These are phyloP conservation scores for Vitis amurensis DNA, from an alignment of 164 flowering plant species.

Conservation along the genomic window DNA sequence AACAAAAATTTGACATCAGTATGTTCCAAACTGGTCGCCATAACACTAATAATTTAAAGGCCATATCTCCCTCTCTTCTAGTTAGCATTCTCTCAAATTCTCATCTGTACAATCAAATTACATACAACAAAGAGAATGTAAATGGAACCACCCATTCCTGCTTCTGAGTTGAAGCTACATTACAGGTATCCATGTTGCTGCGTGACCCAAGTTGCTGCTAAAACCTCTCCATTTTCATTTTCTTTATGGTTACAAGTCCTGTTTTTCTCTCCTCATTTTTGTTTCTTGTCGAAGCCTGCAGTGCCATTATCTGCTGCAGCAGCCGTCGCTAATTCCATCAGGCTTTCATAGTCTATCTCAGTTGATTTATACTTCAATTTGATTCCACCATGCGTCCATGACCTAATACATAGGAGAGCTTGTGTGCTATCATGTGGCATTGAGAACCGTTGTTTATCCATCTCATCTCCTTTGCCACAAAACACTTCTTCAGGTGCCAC, in stretches of 20 bases:
- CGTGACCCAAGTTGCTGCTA: neutral
- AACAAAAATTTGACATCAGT: neutral
- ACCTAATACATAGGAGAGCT: conserved; percentile 58
- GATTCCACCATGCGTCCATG: conserved; percentile 60
- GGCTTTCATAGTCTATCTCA: conserved; percentile 60
- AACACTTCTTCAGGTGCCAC: conserved; percentile 75
- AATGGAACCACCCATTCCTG: neutral
- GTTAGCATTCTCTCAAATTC: conserved; percentile 9
- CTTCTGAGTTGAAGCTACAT: neutral
- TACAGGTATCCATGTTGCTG: neutral
- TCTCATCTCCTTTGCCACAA: conserved; percentile 70
- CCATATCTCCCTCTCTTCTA: neutral
- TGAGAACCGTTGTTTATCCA: conserved; percentile 54
- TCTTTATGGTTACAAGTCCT: neutral
- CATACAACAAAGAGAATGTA: conserved; percentile 8
- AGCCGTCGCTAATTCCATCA: conserved; percentile 53
- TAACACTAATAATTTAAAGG: neutral
- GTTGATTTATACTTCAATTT: conserved; percentile 53
- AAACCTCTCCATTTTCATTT: neutral
- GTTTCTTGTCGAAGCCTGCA: conserved; percentile 38
- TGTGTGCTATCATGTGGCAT: conserved; percentile 54
- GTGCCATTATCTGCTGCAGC: conserved; percentile 21
- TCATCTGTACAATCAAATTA: conserved; percentile 18
- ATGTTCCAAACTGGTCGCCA: neutral
- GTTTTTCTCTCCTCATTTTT: conserved; percentile 15